Percentiles rank a stretch among this genome's conserved stretches.
Conservation (phyloP, 1,139 yeast genomes). For the Trichomonascaceae sp. region DNA sequence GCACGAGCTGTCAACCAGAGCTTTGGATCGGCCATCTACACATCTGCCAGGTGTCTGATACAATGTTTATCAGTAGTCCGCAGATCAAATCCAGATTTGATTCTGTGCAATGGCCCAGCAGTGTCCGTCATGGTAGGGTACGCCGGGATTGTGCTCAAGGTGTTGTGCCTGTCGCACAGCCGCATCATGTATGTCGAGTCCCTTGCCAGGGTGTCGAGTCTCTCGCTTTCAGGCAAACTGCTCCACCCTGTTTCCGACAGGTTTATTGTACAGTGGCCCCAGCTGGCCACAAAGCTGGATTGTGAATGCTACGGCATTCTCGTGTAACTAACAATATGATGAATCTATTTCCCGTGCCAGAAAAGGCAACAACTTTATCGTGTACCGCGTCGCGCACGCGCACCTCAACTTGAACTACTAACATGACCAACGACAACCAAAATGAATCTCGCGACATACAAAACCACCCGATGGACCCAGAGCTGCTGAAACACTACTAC, state of each 20-base stretch:
- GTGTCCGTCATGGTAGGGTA: slow-evolving; percentile 72
- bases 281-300: slow-evolving; percentile 38
- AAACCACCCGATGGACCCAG: slow-evolving; percentile 9
- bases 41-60: slow-evolving; percentile 30
- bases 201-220: slow-evolving; percentile 63
- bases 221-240: slow-evolving; percentile 68
- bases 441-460: neutral
- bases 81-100: slow-evolving; percentile 20
- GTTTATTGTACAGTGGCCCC: slow-evolving; percentile 87
- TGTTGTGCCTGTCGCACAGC: slow-evolving; percentile 39
- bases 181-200: slow-evolving; percentile 75
- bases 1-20: slow-evolving; percentile 74
- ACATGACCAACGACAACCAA: neutral
- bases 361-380: neutral
- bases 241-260: slow-evolving; percentile 60
- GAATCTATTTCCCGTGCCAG: neutral
- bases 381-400: neutral
- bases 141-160: slow-evolving; percentile 40
- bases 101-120: slow-evolving; percentile 89
- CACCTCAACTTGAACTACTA: neutral
- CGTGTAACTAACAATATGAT: slow-evolving; percentile 22
- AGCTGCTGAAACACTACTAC: slow-evolving; percentile 36
- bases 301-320: slow-evolving; percentile 71
- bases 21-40: slow-evolving; percentile 35
- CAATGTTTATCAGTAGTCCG: slow-evolving; percentile 20